Evolutionary conservation across 75 land plant genomes (phyloP), one percentile per base, ranked within the genome.

Genomic region (Selaginella tamariscina): DNA sequence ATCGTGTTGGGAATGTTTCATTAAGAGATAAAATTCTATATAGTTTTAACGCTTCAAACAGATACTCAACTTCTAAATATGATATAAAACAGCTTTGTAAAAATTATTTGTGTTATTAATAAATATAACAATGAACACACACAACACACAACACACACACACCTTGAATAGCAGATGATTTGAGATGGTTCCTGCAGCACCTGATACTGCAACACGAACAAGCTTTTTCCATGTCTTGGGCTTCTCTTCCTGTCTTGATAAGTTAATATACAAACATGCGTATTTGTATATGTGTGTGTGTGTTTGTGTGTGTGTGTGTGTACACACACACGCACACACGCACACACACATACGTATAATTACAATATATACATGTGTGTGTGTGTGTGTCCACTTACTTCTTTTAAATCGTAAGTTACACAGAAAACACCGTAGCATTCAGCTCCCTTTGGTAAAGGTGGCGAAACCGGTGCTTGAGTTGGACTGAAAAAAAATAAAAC

Each of bases 131-230:
- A 39, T 39, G 49, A 5, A 39, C 15, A 39, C 11, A 39, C 15
- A 39, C 5, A 39, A 39, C 11, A 39, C 11, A 39, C 5, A 39
- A 39, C 49, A 15, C 5, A 39, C 49, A 5, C 49, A 73, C 78
- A 89, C 94, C 76, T 89, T 93, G 80, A 93, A 93, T 54, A 93
- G 86, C 0, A 93, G 78, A 74, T 93, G 98, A 68, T 93, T 93
- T 2, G 98, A 83, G 49, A 93, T 93, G 83, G 82, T 86, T 26
- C 98, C 98, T 55, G 98, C 98, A 70, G 98, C 95, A 70, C 98
- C 98, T 2, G 98, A 93, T 22, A 93, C 91, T 31, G 91, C 95
- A 69, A 92, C 66, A 2, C 80, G 88, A 23, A 89, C 78, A 29
- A 84, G 31, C 65, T 81, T 89, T 39, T 39, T 93, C 98, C 98